Conservation (phyloP, 2,329 filamentous ascomycete species). For the Colletotrichum tropicale region DNA sequence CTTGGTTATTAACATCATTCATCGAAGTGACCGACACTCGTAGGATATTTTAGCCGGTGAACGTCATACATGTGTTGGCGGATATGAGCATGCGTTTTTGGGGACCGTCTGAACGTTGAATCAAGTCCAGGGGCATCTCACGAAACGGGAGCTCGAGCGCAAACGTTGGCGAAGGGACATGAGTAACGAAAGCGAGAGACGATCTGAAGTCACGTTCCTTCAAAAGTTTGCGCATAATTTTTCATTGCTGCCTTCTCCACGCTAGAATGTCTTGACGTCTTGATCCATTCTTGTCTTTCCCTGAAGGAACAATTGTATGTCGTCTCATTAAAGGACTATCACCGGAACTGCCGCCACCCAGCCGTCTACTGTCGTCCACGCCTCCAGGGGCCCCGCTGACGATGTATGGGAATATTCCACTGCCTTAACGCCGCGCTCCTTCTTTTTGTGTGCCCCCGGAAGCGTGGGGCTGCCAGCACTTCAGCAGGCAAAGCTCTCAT, state of each 20-base stretch:
- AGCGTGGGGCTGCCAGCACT: conserved; percentile 10
- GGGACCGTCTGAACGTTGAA: neutral
- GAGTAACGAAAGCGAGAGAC: neutral
- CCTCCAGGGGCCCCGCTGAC: conserved; percentile 16
- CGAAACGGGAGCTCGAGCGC: neutral
- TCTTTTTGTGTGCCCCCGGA: conserved; percentile 12
- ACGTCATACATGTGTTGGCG: neutral
- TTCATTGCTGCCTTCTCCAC: conserved; percentile 10
- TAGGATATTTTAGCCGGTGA: neutral
- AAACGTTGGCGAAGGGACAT: neutral
- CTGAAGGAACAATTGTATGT: conserved; percentile 10
- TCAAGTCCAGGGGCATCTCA: neutral
- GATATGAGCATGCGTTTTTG: neutral
- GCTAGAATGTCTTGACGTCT: conserved; percentile 2
- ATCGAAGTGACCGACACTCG: neutral
- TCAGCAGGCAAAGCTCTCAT: conserved; percentile 9
- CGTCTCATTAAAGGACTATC: conserved; percentile 20
- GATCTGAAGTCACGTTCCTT: neutral
- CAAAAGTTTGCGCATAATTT: neutral
- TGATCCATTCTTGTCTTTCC: conserved; percentile 7
- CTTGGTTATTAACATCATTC: neutral
- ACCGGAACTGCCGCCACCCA: conserved; percentile 3
- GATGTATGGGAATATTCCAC: conserved; percentile 10
- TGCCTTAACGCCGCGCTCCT: conserved; percentile 17
- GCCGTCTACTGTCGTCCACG: conserved; percentile 7